Evolutionary conservation across 148 eudicot species (phyloP).

Genomic region (Fallopia convolvulus): DNA sequence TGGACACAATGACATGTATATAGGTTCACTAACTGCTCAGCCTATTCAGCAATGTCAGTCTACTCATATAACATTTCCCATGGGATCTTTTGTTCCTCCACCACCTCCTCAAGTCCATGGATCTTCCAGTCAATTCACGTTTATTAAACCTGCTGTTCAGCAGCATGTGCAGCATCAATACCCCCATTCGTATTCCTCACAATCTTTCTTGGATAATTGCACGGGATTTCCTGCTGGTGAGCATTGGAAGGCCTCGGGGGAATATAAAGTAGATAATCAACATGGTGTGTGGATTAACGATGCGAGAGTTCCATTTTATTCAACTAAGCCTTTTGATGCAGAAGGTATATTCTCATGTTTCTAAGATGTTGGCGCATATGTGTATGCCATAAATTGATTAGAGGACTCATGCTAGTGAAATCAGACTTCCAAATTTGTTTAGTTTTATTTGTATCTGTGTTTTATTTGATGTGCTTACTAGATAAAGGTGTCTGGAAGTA

Average conservation of each 20-base stretch:
- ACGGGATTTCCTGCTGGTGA: slow-evolving; percentile 33
- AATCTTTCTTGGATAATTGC: slow-evolving; percentile 37
- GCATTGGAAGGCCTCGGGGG: slow-evolving; percentile 53
- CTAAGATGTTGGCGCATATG: not conserved
- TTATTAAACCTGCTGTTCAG: slow-evolving; percentile 40
- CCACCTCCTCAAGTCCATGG: slow-evolving; percentile 30
- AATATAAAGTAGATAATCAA: slow-evolving; percentile 42
- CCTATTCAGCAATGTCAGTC: slow-evolving; percentile 53
- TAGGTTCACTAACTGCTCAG: slow-evolving; percentile 43
- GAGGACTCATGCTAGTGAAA: too few species aligned
- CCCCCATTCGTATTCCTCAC: slow-evolving; percentile 37
- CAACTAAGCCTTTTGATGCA: slow-evolving; percentile 35
- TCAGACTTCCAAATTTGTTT: too few species aligned
- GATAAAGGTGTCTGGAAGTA: too few species aligned
- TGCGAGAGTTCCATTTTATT: slow-evolving; percentile 36
- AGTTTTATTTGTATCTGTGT: too few species aligned
- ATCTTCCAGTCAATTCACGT: slow-evolving; percentile 39
- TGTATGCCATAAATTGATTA: too few species aligned
- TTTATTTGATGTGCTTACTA: too few species aligned
- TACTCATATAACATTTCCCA: slow-evolving; percentile 33
- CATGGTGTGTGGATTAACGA: slow-evolving; percentile 51
- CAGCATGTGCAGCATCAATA: slow-evolving; percentile 44
- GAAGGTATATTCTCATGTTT: slow-evolving; percentile 44
- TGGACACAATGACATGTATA: slow-evolving; percentile 35
- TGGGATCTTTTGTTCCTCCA: slow-evolving; percentile 43